These are phyloP conservation scores for Corymbia calophylla DNA, from an alignment of 441 rosid genomes.

Conservation along the genomic window DNA sequence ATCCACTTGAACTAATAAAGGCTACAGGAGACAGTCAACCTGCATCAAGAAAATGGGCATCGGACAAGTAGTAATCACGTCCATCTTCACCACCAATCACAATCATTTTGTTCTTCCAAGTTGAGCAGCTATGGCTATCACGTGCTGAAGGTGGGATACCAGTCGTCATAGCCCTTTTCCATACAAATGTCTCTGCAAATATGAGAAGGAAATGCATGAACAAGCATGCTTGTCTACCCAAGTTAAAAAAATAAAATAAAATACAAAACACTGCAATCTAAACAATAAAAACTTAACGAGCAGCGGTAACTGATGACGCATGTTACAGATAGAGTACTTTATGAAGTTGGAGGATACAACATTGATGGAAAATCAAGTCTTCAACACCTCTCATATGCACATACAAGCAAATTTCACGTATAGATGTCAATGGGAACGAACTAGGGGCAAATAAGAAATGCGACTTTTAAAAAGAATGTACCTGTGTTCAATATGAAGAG, in stretches of 20 bases:
- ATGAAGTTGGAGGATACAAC: not conserved
- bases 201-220: not conserved
- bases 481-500: constrained; percentile 85
- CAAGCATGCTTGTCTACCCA: not conserved
- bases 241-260: not conserved
- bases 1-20: not conserved
- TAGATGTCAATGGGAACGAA: not conserved
- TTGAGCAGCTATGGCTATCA: constrained; percentile 93
- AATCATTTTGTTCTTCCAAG: constrained; percentile 83
- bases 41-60: constrained; percentile 92
- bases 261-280: not conserved
- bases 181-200: constrained; percentile 75
- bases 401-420: not conserved
- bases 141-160: constrained; percentile 90
- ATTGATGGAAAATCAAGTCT: not conserved
- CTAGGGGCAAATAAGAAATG: not conserved
- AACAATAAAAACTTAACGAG: not conserved
- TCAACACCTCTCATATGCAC: not conserved
- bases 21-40: constrained; percentile 29
- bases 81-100: constrained; percentile 97
- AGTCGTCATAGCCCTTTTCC: constrained; percentile 70
- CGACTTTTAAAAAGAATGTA: constrained; percentile 3
- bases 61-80: constrained; percentile 80
- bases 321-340: not conserved
- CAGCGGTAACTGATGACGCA: not conserved